These are phyloP conservation scores for Geranomyces variabilis DNA, from an alignment of 192 early-diverging fungal species.

Conservation along the genomic window DNA sequence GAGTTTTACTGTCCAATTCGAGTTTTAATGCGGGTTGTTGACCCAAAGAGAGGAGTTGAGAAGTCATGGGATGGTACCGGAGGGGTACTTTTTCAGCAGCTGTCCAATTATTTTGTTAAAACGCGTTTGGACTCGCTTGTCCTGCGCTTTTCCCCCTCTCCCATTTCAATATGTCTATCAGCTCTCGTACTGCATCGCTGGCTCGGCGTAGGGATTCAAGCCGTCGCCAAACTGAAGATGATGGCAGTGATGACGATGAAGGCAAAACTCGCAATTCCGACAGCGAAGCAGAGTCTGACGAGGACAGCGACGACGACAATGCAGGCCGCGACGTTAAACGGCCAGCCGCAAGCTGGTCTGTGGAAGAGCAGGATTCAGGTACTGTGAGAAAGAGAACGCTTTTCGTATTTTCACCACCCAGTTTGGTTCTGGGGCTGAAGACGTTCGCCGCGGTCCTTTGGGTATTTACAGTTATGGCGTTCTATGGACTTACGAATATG, in stretches of 20 bases:
- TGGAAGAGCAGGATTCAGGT: conserved; percentile 40
- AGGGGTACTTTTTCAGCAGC: no score
- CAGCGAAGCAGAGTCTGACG: conserved; percentile 34
- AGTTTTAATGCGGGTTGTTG: no score
- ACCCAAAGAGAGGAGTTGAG: no score
- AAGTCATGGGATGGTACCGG: no score
- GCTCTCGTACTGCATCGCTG: no score
- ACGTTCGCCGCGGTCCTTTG: conserved; percentile 3
- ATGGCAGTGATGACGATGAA: conserved; percentile 14
- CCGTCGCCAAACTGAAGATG: background rate
- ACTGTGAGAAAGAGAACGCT: background rate
- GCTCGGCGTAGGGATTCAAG: no score
- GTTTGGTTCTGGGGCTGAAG: background rate
- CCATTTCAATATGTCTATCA: no score
- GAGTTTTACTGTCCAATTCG: no score
- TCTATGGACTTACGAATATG: conserved; percentile 47
- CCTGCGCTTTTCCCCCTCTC: no score
- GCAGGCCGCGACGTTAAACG: background rate
- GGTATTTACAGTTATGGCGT: conserved; percentile 38
- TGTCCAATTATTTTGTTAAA: no score
- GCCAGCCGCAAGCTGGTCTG: conserved; percentile 20
- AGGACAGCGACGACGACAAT: conserved; percentile 19
- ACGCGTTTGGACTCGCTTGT: no score
- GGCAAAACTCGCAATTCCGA: background rate
- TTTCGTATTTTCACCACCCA: background rate